phyloP scores from a whole-genome alignment of 495 filamentous ascomycete species.

The Aspergillus avenaceus region DNA sequence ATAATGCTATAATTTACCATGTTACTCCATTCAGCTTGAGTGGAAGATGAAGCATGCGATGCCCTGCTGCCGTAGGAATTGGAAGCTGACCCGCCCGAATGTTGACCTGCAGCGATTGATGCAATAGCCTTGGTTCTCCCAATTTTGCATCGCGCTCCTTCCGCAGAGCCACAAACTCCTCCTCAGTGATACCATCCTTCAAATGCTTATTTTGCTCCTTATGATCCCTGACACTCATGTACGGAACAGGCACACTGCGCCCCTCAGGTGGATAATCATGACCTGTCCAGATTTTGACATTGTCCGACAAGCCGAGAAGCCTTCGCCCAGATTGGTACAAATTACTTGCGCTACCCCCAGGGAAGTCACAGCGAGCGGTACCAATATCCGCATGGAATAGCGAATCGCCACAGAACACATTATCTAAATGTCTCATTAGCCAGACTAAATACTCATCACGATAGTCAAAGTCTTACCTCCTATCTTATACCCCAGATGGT shows the following conservation, averaged over 20 bases:
- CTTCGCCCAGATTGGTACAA: slow-evolving; percentile 39
- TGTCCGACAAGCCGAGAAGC: slow-evolving; percentile 39
- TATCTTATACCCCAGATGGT: slow-evolving; percentile 53
- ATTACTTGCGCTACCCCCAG: slow-evolving; percentile 36
- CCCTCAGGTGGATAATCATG: slow-evolving; percentile 42
- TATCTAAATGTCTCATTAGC: slow-evolving; percentile 11
- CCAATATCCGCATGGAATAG: slow-evolving; percentile 53
- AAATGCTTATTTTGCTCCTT: slow-evolving; percentile 46
- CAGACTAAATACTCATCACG: background rate
- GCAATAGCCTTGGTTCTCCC: slow-evolving; percentile 41
- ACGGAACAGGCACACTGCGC: slow-evolving; percentile 23
- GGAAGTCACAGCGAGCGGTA: slow-evolving; percentile 52
- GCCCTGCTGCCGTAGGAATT: slow-evolving; percentile 13
- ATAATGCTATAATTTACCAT: background rate
- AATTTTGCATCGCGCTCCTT: slow-evolving; percentile 35
- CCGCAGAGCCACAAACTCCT: slow-evolving; percentile 44
- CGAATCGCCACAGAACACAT: slow-evolving; percentile 53
- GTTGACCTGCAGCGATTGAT: slow-evolving; percentile 52
- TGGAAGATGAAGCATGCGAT: slow-evolving; percentile 34
- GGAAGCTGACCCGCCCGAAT: slow-evolving; percentile 24
- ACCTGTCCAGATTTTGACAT: slow-evolving; percentile 35
- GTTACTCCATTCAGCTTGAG: slow-evolving; percentile 18
- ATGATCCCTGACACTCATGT: slow-evolving; percentile 44
- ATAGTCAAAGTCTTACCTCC: slow-evolving; percentile 17
- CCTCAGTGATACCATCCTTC: slow-evolving; percentile 30